phyloP scores from a whole-genome alignment of 108 stramenopile genomes.

The Cyclotella cryptica region DNA sequence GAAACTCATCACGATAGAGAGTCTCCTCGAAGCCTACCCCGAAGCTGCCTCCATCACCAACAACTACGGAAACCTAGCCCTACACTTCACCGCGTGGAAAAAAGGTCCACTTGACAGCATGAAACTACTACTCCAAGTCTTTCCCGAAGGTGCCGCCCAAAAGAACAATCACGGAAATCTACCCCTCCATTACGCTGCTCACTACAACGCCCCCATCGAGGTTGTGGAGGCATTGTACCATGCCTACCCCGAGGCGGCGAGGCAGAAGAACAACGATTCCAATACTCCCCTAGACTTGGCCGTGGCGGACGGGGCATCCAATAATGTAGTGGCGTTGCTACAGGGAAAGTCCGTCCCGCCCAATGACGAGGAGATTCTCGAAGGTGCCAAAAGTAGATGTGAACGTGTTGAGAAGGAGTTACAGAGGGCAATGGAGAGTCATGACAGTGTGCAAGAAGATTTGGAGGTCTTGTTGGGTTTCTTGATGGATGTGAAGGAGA shows the following conservation, averaged over 20 bases:
- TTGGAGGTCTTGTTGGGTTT: slow-evolving; percentile 72
- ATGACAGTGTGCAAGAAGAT: slow-evolving; percentile 75
- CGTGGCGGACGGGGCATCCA: slow-evolving; percentile 83
- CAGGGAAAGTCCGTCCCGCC: slow-evolving; percentile 85
- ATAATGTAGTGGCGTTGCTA: slow-evolving; percentile 83
- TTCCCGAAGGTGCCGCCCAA: slow-evolving; percentile 87
- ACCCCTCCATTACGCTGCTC: slow-evolving; percentile 86
- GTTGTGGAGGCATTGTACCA: slow-evolving; percentile 86
- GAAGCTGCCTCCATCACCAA: slow-evolving; percentile 87
- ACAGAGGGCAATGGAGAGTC: slow-evolving; percentile 62
- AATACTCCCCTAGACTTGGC: slow-evolving; percentile 88
- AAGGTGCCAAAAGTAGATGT: slow-evolving; percentile 71
- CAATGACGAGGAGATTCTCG: slow-evolving; percentile 79
- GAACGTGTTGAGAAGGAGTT: slow-evolving; percentile 86
- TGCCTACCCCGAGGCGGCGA: slow-evolving; percentile 85
- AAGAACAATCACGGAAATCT: slow-evolving; percentile 90
- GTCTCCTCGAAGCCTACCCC: slow-evolving; percentile 85
- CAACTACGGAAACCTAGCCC: slow-evolving; percentile 88
- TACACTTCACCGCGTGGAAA: slow-evolving; percentile 90
- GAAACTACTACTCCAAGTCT: slow-evolving; percentile 76
- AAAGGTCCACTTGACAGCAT: slow-evolving; percentile 89
- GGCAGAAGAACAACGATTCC: slow-evolving; percentile 87
- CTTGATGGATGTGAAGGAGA: slow-evolving; percentile 80
- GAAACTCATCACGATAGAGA: slow-evolving; percentile 52
- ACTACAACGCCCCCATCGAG: slow-evolving; percentile 87